phyloP scores from a whole-genome alignment of 2,329 filamentous ascomycete genomes.

The Phyllosticta citribraziliensis region DNA sequence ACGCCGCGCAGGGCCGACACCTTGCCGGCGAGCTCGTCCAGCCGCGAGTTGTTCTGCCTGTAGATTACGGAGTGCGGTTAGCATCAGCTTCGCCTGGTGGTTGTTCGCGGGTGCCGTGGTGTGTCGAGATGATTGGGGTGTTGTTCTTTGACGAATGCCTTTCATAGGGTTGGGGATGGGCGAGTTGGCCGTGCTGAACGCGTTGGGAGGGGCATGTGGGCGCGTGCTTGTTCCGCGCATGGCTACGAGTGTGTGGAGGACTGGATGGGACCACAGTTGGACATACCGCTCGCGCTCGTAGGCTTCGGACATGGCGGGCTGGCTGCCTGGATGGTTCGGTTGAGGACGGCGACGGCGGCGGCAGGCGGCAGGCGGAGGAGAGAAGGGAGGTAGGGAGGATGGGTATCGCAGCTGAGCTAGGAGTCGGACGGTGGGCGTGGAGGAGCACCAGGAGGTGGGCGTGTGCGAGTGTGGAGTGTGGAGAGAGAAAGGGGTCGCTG shows the following conservation, averaged over 20 bases:
- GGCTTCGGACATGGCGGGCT: conserved; percentile 42
- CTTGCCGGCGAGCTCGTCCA: conserved; percentile 83
- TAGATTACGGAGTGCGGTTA: conserved; percentile 19
- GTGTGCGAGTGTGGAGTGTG: not conserved
- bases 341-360: not conserved
- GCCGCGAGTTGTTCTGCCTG: conserved; percentile 87
- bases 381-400: not conserved
- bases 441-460: not conserved
- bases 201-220: not conserved
- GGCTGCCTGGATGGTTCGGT: not conserved
- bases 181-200: not conserved
- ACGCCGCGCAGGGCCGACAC: conserved; percentile 86
- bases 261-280: not conserved
- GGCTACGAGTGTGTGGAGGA: not conserved
- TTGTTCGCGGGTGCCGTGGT: not conserved
- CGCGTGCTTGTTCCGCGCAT: not conserved
- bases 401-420: not conserved
- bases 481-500: not conserved
- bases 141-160: not conserved
- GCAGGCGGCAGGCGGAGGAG: not conserved
- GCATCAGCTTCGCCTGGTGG: conserved; percentile 1
- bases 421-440: not conserved
- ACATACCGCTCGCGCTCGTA: conserved; percentile 51
- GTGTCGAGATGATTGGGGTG: conserved; percentile 5
- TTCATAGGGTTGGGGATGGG: not conserved